phyloP scores from a whole-genome alignment of 768 basidiomycete genomes.

The Suillus cothurnatus region DNA sequence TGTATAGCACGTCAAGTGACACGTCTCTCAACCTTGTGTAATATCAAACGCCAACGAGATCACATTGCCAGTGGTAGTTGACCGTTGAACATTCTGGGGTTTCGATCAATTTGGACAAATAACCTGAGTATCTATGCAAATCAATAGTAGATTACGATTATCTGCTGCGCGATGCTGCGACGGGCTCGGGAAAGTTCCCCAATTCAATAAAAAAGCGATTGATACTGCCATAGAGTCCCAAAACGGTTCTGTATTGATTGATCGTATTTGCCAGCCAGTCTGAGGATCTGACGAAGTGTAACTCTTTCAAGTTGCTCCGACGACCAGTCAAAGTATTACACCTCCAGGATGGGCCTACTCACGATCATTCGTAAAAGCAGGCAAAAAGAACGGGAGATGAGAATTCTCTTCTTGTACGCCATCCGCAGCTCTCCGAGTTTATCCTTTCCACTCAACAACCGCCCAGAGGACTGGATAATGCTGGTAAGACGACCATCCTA shows the following conservation, averaged over 20 bases:
- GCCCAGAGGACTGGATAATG: constrained; percentile 92
- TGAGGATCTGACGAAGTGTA: not conserved
- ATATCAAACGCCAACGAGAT: not conserved
- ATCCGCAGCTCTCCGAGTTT: constrained; percentile 12
- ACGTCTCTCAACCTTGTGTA: not conserved
- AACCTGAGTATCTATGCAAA: not conserved
- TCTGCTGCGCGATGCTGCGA: not conserved
- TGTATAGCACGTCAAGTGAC: not conserved
- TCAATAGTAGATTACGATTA: not conserved
- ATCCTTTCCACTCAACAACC: constrained; percentile 20
- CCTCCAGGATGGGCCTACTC: constrained; percentile 77
- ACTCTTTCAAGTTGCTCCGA: constrained; percentile 2
- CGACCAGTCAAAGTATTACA: constrained; percentile 2
- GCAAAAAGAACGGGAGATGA: constrained; percentile 95
- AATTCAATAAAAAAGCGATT: not conserved
- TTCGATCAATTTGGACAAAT: not conserved
- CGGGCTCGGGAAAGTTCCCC: not conserved
- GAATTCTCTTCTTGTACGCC: constrained; percentile 86
- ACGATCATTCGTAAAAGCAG: constrained; percentile 97
- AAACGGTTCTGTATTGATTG: not conserved
- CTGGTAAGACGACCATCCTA: constrained; percentile 97
- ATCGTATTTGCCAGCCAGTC: not conserved
- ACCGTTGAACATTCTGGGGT: no score
- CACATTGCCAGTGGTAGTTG: not conserved
- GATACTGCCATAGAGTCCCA: not conserved